Percentiles rank a stretch among this genome's conserved stretches.
These are phyloP conservation scores for Ruellia speciosa DNA, from an alignment of 305 asterid genomes.

Conservation along the genomic window DNA sequence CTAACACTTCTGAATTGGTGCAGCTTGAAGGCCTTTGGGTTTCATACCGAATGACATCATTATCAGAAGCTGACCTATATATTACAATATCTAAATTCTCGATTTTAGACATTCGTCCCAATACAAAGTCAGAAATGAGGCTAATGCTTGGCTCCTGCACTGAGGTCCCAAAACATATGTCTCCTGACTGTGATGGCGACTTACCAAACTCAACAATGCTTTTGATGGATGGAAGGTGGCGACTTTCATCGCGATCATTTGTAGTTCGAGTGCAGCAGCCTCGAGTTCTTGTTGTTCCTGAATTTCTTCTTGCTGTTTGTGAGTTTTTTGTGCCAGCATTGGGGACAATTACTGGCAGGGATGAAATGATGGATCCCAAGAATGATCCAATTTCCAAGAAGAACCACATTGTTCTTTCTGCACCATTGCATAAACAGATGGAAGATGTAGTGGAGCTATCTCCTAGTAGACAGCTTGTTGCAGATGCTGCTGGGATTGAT, in stretches of 20 bases:
- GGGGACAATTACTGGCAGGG: slow-evolving; percentile 92
- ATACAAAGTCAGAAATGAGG: slow-evolving; percentile 89
- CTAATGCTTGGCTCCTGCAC: slow-evolving; percentile 95
- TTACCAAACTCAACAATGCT: slow-evolving; percentile 82
- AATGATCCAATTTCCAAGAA: slow-evolving; percentile 76
- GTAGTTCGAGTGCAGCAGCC: slow-evolving; percentile 96
- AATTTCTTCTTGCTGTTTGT: slow-evolving; percentile 80
- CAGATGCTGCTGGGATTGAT: slow-evolving; percentile 73
- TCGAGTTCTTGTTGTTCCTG: slow-evolving; percentile 88
- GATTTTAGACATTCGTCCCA: slow-evolving; percentile 81
- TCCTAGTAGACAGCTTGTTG: slow-evolving; percentile 72
- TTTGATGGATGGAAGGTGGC: slow-evolving; percentile 97
- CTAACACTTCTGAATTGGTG: slow-evolving; percentile 5
- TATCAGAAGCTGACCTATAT: slow-evolving; percentile 85
- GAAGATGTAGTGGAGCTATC: slow-evolving; percentile 74
- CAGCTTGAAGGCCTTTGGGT: slow-evolving; percentile 99
- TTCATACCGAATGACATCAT: slow-evolving; percentile 90
- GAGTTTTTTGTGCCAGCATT: slow-evolving; percentile 93
- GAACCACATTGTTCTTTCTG: slow-evolving; percentile 55
- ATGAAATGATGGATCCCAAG: slow-evolving; percentile 84
- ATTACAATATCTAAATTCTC: slow-evolving; percentile 83
- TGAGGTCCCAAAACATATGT: slow-evolving; percentile 58
- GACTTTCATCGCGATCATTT: slow-evolving; percentile 75
- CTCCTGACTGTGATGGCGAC: slow-evolving; percentile 46
- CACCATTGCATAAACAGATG: slow-evolving; percentile 52